Evolutionary conservation across 2,329 filamentous ascomycete species (phyloP).

Genomic region (Diaporthe citrichinensis): DNA sequence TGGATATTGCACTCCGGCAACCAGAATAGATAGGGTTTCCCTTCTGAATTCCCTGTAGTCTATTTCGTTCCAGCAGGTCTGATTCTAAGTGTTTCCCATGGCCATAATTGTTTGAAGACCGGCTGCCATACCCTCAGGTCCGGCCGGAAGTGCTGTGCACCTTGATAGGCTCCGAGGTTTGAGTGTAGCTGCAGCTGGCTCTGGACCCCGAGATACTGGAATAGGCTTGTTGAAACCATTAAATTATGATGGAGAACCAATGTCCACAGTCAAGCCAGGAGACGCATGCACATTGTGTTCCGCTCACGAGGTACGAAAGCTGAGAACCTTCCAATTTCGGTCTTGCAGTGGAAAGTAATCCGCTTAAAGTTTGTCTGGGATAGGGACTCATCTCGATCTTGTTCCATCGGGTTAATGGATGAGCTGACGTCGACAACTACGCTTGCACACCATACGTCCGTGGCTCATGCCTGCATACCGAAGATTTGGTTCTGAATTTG

Average conservation of each 20-base stretch:
- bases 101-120: no score
- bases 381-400: not conserved
- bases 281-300: not conserved
- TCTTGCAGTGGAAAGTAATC: not conserved
- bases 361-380: not conserved
- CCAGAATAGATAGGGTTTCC: not conserved
- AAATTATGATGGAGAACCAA: not conserved
- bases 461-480: not conserved
- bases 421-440: not conserved
- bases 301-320: not conserved
- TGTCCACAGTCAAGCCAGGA: not conserved
- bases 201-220: not conserved
- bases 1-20: not conserved
- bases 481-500: not conserved
- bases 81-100: not conserved
- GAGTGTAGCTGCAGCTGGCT: not conserved
- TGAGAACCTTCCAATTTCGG: not conserved
- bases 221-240: not conserved
- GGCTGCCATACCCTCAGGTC: not conserved
- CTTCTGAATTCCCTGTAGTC: not conserved
- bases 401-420: not conserved
- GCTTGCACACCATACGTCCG: no score
- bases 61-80: not conserved
- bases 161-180: not conserved
- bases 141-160: no score